phyloP scores from a whole-genome alignment of 2,329 filamentous ascomycete species.

The Rhinocladiella mackenziei region DNA sequence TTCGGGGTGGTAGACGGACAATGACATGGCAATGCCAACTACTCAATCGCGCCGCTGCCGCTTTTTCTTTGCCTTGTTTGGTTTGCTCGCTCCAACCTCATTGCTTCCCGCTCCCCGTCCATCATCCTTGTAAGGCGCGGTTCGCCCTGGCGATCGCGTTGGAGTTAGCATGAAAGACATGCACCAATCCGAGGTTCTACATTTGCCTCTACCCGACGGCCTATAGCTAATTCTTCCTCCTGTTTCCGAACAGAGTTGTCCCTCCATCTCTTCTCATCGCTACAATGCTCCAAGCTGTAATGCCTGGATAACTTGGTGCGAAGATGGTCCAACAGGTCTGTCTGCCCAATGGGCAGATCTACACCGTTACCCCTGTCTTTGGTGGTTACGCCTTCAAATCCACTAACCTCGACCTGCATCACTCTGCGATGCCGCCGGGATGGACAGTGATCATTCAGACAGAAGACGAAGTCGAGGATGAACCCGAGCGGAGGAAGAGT shows the following conservation, averaged over 20 bases:
- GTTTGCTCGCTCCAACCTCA: too few species aligned
- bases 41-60: too few species aligned
- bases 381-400: conserved; percentile 88
- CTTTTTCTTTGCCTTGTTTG: too few species aligned
- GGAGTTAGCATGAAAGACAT: too few species aligned
- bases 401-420: conserved; percentile 66
- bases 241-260: too few species aligned
- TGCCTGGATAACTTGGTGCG: too few species aligned
- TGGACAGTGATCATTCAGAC: conserved; percentile 88
- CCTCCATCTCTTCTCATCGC: too few species aligned
- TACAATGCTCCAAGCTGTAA: not conserved
- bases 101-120: not conserved
- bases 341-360: conserved; percentile 80
- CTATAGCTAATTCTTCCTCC: too few species aligned
- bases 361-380: conserved; percentile 71
- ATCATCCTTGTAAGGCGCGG: too few species aligned
- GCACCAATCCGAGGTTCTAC: not conserved
- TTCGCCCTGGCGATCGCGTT: too few species aligned
- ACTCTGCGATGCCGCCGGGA: conserved; percentile 72
- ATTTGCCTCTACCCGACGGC: not conserved
- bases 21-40: too few species aligned
- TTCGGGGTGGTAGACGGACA: too few species aligned
- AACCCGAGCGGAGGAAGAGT: conserved; percentile 24
- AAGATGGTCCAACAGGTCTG: conserved; percentile 38
- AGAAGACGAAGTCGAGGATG: conserved; percentile 46